These are phyloP conservation scores for Fusarium mexicanum DNA, from an alignment of 2,329 filamentous ascomycete species.

Conservation along the genomic window DNA sequence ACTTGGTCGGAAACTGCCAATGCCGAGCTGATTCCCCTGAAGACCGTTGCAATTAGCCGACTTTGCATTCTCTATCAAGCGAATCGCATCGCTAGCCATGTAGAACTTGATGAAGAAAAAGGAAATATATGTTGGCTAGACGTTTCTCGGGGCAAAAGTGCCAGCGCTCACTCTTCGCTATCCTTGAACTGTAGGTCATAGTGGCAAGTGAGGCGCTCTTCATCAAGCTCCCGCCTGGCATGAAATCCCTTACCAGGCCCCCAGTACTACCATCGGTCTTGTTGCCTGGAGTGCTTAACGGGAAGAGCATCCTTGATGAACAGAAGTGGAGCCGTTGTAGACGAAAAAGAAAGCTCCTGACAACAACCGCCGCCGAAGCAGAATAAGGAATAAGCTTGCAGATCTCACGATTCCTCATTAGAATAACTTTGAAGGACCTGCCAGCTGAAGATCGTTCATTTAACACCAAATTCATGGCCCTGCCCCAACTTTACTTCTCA, in stretches of 20 bases:
- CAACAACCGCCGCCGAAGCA: background rate
- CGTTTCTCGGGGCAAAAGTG: background rate
- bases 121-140: background rate
- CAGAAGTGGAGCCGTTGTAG: slow-evolving; percentile 3
- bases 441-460: background rate
- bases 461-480: background rate
- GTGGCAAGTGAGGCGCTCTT: background rate
- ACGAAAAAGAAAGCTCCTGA: slow-evolving; percentile 11
- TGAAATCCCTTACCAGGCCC: background rate
- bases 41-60: background rate
- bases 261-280: background rate
- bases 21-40: background rate
- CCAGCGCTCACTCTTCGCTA: background rate
- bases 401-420: background rate
- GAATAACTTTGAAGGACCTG: background rate
- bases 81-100: background rate
- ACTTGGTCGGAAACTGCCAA: background rate
- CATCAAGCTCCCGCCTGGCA: too few relatives aligned
- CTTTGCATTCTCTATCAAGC: background rate
- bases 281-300: background rate
- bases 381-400: slow-evolving; percentile 12
- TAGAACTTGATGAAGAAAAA: background rate
- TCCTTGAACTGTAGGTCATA: background rate
- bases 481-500: too few relatives aligned
- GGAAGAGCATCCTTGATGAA: slow-evolving; percentile 5